Evolutionary conservation across 768 basidiomycete genomes (phyloP).

Genomic region (Amanita phalloides): DNA sequence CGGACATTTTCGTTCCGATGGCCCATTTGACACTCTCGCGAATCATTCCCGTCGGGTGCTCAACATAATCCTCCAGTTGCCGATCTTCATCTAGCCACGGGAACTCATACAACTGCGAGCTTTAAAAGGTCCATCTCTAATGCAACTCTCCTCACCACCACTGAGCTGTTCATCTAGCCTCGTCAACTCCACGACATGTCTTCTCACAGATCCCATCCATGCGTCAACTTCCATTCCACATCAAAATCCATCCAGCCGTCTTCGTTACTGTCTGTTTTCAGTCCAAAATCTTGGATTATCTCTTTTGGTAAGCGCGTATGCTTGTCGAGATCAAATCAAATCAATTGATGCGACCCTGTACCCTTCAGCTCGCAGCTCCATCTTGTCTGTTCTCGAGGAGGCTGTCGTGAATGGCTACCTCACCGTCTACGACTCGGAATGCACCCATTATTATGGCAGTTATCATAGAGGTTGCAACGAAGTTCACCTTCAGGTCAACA

Average conservation of each 20-base stretch:
- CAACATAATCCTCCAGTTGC: constrained; percentile 19
- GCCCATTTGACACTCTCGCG: constrained; percentile 23
- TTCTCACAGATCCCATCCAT: constrained; percentile 23
- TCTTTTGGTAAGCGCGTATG: constrained; percentile 30
- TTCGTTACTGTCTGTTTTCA: constrained; percentile 31
- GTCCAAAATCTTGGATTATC: constrained; percentile 37
- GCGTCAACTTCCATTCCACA: constrained; percentile 30
- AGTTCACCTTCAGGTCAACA: constrained; percentile 44
- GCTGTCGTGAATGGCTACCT: constrained; percentile 51
- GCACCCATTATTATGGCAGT: constrained; percentile 47
- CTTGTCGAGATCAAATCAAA: constrained; percentile 4
- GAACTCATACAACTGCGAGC: constrained; percentile 17
- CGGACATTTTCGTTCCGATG: constrained; percentile 18
- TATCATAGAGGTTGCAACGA: constrained; percentile 50
- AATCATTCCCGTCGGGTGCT: constrained; percentile 17
- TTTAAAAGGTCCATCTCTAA: constrained; percentile 24
- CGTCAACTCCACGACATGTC: constrained; percentile 20
- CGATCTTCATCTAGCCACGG: constrained; percentile 34
- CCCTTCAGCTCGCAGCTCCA: constrained; percentile 43
- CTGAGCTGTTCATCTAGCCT: constrained; percentile 9
- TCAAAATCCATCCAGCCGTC: constrained; percentile 32
- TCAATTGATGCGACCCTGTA: constrained; percentile 4
- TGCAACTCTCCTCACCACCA: constrained; percentile 18
- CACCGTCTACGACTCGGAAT: constrained; percentile 51
- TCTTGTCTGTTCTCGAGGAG: constrained; percentile 45